phyloP scores from a whole-genome alignment of 2,329 filamentous ascomycete species.

The Decorospora gaudefroyi region DNA sequence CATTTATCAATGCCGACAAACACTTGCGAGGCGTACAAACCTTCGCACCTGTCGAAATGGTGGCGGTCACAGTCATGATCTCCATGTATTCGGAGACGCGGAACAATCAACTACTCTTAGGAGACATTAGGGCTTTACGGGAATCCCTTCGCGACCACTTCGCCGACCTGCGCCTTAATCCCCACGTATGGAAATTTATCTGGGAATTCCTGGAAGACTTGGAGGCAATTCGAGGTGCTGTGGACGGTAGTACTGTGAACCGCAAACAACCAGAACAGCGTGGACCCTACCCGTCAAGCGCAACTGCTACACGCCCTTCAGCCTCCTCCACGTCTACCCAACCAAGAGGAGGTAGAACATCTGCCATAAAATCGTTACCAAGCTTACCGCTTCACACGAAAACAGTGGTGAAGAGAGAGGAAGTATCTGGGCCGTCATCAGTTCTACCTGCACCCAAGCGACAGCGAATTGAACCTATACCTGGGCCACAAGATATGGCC shows the following conservation, averaged over 20 bases:
- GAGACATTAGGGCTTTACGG: conserved; percentile 38
- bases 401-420: conserved; percentile 3
- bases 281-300: background rate
- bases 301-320: background rate
- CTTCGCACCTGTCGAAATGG: conserved; percentile 47
- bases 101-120: conserved; percentile 35
- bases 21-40: conserved; percentile 35
- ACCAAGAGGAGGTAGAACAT: background rate
- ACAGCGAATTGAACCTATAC: conserved; percentile 21
- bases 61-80: conserved; percentile 42
- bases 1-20: conserved; percentile 38
- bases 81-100: conserved; percentile 37
- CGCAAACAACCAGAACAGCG: conserved; percentile 4
- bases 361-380: background rate
- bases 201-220: conserved; percentile 43
- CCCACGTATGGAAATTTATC: conserved; percentile 32
- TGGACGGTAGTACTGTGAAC: conserved; percentile 28
- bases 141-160: conserved; percentile 34
- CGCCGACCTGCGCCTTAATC: conserved; percentile 37
- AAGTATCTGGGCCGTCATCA: background rate
- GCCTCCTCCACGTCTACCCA: background rate
- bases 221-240: conserved; percentile 30
- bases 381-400: background rate
- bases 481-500: background rate
- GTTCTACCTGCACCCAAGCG: conserved; percentile 18